A percentile compares a stretch with the other conserved stretches of the same genome.
phyloP scores from a whole-genome alignment of 495 filamentous ascomycete species.

The Aspergillus heteromorphus region DNA sequence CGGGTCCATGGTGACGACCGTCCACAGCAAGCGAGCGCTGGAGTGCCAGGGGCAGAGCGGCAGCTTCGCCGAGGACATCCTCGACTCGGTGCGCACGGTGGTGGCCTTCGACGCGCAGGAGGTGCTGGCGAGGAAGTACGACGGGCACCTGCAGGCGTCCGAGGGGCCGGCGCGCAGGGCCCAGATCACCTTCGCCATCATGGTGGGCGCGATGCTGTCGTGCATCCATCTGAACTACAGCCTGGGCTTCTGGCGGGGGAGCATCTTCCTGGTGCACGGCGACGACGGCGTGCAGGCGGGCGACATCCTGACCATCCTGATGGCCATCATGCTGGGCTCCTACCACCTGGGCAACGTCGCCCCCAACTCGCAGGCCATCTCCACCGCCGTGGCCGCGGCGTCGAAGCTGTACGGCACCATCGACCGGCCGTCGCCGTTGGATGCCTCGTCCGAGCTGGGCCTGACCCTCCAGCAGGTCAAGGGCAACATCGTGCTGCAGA shows the following conservation, averaged over 20 bases:
- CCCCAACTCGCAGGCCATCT: constrained; percentile 79
- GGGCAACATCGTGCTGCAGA: constrained; percentile 72
- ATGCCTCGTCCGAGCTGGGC: constrained; percentile 67
- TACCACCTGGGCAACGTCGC: constrained; percentile 86
- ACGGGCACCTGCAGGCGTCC: constrained; percentile 62
- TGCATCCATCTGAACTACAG: constrained; percentile 85
- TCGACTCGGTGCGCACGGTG: constrained; percentile 86
- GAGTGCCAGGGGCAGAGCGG: constrained; percentile 75
- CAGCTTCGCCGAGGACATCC: constrained; percentile 89
- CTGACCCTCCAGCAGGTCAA: constrained; percentile 60
- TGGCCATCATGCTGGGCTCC: constrained; percentile 89
- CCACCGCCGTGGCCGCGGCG: constrained; percentile 72
- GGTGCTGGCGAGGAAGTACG: constrained; percentile 78
- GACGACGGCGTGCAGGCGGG: constrained; percentile 44
- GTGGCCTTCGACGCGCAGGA: constrained; percentile 88
- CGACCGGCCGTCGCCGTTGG: constrained; percentile 77
- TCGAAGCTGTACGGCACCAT: constrained; percentile 90
- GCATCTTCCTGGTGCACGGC: constrained; percentile 63
- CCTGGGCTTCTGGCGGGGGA: constrained; percentile 95
- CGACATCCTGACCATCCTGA: constrained; percentile 67
- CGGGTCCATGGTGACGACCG: constrained; percentile 65
- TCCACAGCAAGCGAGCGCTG: constrained; percentile 68
- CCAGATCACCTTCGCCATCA: constrained; percentile 61
- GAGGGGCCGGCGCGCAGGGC: constrained; percentile 70
- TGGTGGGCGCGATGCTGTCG: constrained; percentile 76